phyloP scores from a whole-genome alignment of 805 yeast species.

The Jamesozyma rosinii region DNA sequence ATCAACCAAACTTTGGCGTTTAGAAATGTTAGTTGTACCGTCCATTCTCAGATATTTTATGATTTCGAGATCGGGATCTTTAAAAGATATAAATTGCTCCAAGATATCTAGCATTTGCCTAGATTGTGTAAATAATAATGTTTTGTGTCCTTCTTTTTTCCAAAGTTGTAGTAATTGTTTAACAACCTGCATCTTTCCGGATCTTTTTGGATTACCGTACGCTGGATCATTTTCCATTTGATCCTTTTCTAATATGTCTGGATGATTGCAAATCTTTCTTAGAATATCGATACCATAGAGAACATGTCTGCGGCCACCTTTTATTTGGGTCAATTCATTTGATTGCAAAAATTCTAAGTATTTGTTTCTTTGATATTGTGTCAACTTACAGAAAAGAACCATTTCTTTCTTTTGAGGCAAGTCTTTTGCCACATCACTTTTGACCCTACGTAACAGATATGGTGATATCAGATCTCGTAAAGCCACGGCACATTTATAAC shows the following conservation, averaged over 20 bases:
- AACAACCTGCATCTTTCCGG: conserved; percentile 89
- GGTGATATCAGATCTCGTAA: conserved; percentile 84
- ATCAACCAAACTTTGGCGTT: conserved; percentile 74
- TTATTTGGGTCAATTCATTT: conserved; percentile 62
- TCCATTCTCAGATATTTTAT: conserved; percentile 77
- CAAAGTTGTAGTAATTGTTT: conserved; percentile 65
- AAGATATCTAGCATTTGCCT: conserved; percentile 87
- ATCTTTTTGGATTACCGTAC: conserved; percentile 51
- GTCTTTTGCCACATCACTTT: conserved; percentile 91
- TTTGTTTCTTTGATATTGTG: conserved; percentile 61
- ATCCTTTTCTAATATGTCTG: conserved; percentile 59
- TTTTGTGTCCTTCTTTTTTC: conserved; percentile 67
- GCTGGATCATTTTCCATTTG: conserved; percentile 24
- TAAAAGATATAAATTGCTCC: conserved; percentile 49
- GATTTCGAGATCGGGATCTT: conserved; percentile 28
- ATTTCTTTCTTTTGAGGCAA: conserved; percentile 87
- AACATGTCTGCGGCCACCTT: conserved; percentile 70
- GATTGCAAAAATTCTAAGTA: conserved; percentile 70
- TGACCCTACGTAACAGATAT: conserved; percentile 74
- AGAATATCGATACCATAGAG: conserved; percentile 83
- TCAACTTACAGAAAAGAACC: conserved; percentile 84
- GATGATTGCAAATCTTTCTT: conserved; percentile 92
- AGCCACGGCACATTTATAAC: conserved; percentile 90
- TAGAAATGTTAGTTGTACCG: conserved; percentile 76
- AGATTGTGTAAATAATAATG: conserved; percentile 84